Percentiles rank a stretch among this genome's conserved stretches.
Evolutionary conservation across 306 rosid species (phyloP).

Genomic region (Quercus mongolica): DNA sequence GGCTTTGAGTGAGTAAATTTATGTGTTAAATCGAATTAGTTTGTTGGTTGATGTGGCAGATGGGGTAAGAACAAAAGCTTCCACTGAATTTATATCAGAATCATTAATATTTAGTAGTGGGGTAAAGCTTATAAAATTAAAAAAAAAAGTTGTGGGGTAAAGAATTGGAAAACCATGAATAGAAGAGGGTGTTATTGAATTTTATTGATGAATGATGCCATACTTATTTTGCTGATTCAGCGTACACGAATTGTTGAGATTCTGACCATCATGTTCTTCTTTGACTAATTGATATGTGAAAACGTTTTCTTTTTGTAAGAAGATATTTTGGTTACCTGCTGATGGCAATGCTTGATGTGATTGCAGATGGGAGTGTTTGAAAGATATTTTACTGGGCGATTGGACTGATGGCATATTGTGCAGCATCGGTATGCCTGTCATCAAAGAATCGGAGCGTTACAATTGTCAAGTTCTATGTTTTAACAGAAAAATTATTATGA

Average conservation of each 20-base stretch:
- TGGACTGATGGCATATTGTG: conserved; percentile 91
- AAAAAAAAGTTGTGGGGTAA: too few species aligned
- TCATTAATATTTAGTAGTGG: not conserved
- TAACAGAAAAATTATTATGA: conserved; percentile 77
- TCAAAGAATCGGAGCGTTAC: conserved; percentile 83
- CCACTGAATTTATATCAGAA: not conserved
- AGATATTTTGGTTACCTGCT: not conserved
- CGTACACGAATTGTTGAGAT: not conserved
- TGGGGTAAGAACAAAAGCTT: not conserved
- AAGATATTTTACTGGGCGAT: conserved; percentile 69
- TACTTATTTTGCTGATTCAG: not conserved
- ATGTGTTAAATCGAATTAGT: not conserved
- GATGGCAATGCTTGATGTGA: conserved; percentile 3
- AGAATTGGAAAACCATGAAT: not conserved
- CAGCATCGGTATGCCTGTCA: conserved; percentile 94
- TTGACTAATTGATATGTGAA: not conserved
- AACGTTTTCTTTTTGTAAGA: not conserved
- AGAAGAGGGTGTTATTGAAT: not conserved
- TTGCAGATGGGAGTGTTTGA: conserved; percentile 94
- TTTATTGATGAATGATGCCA: not conserved
- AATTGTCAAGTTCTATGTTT: conserved; percentile 81
- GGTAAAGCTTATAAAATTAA: too few species aligned
- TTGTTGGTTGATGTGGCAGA: not conserved
- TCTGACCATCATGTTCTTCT: not conserved
- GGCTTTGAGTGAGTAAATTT: not conserved